Conservation (phyloP, 2,329 filamentous ascomycete genomes). For the Cryphonectria naterciae region DNA sequence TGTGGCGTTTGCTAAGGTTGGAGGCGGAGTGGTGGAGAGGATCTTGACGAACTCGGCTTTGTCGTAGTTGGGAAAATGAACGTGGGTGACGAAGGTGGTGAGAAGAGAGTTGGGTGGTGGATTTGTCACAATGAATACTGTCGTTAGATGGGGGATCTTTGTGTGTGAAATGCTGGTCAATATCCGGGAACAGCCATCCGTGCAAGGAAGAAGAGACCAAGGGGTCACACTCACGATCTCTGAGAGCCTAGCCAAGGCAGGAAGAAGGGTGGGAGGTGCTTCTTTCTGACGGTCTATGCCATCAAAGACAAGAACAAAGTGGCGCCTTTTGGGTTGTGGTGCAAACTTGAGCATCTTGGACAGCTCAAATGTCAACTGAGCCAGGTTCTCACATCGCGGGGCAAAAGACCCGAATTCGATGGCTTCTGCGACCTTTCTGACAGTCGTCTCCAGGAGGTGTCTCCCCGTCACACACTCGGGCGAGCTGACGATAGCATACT, state of each 20-base stretch:
- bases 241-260: conserved; percentile 79
- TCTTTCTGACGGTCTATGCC: conserved; percentile 85
- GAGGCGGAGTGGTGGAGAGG: conserved; percentile 59
- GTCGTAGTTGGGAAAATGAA: conserved; percentile 84
- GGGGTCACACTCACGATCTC: conserved; percentile 65
- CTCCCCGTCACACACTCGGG: conserved; percentile 78
- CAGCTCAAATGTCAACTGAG: conserved; percentile 75
- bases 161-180: conserved; percentile 19
- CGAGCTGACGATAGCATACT: conserved; percentile 67
- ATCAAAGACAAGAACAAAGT: conserved; percentile 85
- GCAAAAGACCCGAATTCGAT: conserved; percentile 41
- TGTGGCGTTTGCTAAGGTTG: conserved; percentile 53
- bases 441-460: conserved; percentile 75
- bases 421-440: conserved; percentile 61
- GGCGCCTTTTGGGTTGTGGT: conserved; percentile 44
- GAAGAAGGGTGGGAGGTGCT: conserved; percentile 74
- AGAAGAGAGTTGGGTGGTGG: conserved; percentile 73
- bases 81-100: conserved; percentile 70
- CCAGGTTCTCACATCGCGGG: conserved; percentile 75
- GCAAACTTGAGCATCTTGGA: conserved; percentile 61
- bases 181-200: background rate
- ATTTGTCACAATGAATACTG: conserved; percentile 76
- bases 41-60: conserved; percentile 81
- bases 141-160: conserved; percentile 78
- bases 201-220: background rate